phyloP scores from a whole-genome alignment of 129 eudicot species.

The Lactuca saligna region DNA sequence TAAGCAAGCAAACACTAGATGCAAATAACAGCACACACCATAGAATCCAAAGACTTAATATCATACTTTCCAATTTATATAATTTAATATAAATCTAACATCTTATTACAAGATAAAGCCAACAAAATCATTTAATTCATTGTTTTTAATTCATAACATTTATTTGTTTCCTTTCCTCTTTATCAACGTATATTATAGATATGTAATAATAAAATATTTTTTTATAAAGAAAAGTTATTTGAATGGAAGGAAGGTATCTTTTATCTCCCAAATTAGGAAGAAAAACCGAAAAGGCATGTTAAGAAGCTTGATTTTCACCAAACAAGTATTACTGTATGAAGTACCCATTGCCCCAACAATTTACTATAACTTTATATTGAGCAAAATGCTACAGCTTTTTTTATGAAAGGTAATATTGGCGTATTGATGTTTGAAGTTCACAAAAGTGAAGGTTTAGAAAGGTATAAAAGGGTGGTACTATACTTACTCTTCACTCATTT shows the following conservation, averaged over 20 bases:
- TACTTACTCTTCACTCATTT: no score
- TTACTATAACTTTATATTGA: background rate
- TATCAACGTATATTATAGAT: background rate
- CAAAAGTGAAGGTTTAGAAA: background rate
- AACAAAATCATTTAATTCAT: background rate
- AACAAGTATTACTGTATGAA: background rate
- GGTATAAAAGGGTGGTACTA: no score
- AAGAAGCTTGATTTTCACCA: conserved; percentile 28
- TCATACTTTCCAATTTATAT: background rate
- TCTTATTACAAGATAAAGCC: background rate
- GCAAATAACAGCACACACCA: background rate
- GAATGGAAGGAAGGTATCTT: conserved; percentile 30
- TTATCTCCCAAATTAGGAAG: conserved; percentile 9
- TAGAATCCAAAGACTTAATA: conserved; percentile 17
- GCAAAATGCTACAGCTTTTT: conserved; percentile 16
- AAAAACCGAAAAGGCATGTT: conserved; percentile 1
- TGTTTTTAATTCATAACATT: background rate
- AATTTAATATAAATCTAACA: background rate
- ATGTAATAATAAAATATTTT: background rate
- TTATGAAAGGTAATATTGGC: background rate
- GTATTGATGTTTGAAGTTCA: conserved; percentile 18
- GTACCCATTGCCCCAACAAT: background rate
- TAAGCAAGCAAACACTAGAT: conserved; percentile 38
- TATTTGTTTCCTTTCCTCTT: background rate
- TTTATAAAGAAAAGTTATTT: background rate